Base-by-base conservation (phyloP, 2,329 filamentous ascomycete genomes). In the Exutisphaerella laricina region DNA sequence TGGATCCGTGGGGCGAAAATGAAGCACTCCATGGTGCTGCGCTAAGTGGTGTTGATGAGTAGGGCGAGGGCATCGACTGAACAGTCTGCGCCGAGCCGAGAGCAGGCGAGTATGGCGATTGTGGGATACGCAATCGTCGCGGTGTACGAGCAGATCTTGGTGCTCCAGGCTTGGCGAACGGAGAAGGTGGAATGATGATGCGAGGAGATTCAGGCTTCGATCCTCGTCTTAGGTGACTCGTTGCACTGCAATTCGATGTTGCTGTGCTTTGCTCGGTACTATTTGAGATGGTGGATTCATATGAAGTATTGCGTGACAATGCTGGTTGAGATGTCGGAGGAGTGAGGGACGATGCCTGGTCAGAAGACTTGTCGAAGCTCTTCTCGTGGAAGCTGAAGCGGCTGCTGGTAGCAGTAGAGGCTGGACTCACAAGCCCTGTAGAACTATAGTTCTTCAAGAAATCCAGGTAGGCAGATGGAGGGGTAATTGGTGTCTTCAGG, bases 401-500 rank as follows among this genome's bases (percentile, higher is more conserved):
- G 62, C 56, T 72, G 50, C 77, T 75, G 56, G 73, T 74, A 38
- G 70, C 69, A 29, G 81, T 76, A 35, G 78, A 72, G 34, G 78
- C 68, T 6, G 85, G 85, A 50, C 82, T 88, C 60, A 81, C 79
- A 45, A 88, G 73, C 13, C 83, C 72, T 1, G 78, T 77, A 1
- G 78, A 83, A 12, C 33, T 35, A 68, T 94, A 80, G 47, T 82
- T 81, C 68, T 88, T 90, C 50, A 97, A 80, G 62, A 96, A 97
- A 60, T 97, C 88, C 54, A 87, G 84, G 63, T 97, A 97, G 45
- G 90, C 89, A 16, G 78, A 74, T 3, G 90, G 90, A 39, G 90
- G 90, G 39, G 85, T 94, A 64, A 97, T 94, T 36, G 89, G 89
- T 4, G 89, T 96, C 68, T 81, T 84, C 32, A 73, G 67, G 46